Percentiles rank a stretch among this genome's conserved stretches.
These are phyloP conservation scores for Rhipidocladum racemiflorum DNA, from an alignment of 176 grass and related monocot species.

Conservation along the genomic window DNA sequence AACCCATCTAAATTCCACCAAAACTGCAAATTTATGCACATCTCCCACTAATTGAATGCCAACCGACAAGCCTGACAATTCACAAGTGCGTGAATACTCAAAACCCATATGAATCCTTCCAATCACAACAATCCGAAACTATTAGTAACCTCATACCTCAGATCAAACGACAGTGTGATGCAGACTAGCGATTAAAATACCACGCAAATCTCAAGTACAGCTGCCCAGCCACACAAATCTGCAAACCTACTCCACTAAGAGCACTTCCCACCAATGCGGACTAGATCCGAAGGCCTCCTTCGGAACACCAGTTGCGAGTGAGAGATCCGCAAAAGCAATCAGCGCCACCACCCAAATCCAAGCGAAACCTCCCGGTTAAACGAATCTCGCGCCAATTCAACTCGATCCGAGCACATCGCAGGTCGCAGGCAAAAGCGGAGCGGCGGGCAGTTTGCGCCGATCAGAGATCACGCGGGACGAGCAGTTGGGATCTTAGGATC, in stretches of 20 bases:
- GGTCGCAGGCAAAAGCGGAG: background rate
- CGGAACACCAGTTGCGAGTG: background rate
- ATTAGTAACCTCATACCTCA: background rate
- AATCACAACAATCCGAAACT: background rate
- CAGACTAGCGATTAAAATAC: background rate
- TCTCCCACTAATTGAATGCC: background rate
- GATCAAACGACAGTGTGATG: background rate
- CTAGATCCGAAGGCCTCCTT: constrained; percentile 2
- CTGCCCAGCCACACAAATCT: background rate
- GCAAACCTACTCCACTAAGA: background rate
- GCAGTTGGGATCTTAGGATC: constrained; percentile 29
- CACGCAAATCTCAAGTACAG: background rate
- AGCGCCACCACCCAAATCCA: constrained; percentile 5
- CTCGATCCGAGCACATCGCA: constrained; percentile 16
- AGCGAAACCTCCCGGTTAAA: background rate
- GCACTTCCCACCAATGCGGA: background rate
- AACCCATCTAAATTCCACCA: background rate
- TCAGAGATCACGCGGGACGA: constrained; percentile 31
- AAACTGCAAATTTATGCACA: background rate
- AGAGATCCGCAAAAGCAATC: constrained; percentile 22
- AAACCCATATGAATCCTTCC: background rate
- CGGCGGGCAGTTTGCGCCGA: background rate
- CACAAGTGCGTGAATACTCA: background rate
- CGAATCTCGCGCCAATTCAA: constrained; percentile 27
- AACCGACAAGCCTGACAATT: background rate